These are phyloP conservation scores for Fusarium sp. DNA, from an alignment of 2,329 filamentous ascomycete species.

Conservation along the genomic window DNA sequence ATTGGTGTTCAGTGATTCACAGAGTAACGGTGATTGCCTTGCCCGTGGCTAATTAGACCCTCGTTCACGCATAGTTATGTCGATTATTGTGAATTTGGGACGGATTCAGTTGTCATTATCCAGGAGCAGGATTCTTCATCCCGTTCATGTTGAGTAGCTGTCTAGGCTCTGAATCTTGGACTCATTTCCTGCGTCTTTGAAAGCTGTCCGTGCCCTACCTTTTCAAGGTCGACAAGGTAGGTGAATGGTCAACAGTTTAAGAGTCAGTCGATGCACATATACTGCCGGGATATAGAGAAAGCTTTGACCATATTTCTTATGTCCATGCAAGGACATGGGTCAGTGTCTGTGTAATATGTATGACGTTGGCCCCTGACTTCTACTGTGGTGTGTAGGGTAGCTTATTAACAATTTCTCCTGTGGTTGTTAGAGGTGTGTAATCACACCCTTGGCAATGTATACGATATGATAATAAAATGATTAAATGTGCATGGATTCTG, in stretches of 20 bases:
- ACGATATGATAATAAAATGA: not conserved
- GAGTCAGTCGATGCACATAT: not conserved
- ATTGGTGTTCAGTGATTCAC: not conserved
- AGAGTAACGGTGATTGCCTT: not conserved
- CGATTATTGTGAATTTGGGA: not conserved
- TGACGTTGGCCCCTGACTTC: not conserved
- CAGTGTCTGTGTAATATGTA: not conserved
- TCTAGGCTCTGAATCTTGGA: not conserved
- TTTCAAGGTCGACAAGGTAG: not conserved
- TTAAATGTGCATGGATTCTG: rapidly evolving
- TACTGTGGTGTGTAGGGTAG: not conserved
- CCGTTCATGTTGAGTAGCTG: not conserved
- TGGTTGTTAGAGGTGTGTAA: not conserved
- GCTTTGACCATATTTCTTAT: not conserved
- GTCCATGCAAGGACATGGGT: not conserved
- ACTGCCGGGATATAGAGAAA: not conserved
- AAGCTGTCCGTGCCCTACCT: not conserved
- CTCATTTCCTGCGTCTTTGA: not conserved
- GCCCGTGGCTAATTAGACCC: not conserved
- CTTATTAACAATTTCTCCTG: not conserved
- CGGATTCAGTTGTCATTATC: not conserved
- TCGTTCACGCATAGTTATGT: not conserved
- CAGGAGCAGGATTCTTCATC: not conserved
- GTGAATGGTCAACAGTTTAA: not conserved
- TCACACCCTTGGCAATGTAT: no score